phyloP scores from a whole-genome alignment of 1,139 yeast species.

The Yamadazyma membranifaciens region DNA sequence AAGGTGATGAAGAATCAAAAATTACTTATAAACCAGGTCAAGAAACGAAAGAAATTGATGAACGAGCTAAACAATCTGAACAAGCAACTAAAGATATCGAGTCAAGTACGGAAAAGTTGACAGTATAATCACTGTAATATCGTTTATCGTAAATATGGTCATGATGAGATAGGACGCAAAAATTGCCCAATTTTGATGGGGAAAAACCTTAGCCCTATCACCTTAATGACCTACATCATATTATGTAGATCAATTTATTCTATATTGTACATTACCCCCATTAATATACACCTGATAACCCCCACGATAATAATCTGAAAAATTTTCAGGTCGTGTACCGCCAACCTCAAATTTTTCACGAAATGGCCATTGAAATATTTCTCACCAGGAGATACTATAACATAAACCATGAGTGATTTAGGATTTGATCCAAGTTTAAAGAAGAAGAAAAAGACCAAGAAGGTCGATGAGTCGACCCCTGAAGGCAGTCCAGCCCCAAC shows the following conservation, averaged over 20 bases:
- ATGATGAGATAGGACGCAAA: too few relatives aligned
- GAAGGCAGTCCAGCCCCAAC: slow-evolving; percentile 31
- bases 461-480: slow-evolving; percentile 40
- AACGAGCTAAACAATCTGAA: slow-evolving; percentile 34
- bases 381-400: neutral
- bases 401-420: slow-evolving; percentile 48
- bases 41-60: slow-evolving; percentile 49
- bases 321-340: slow-evolving; percentile 9
- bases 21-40: slow-evolving; percentile 48
- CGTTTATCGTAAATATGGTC: too few relatives aligned
- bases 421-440: slow-evolving; percentile 78
- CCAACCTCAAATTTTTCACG: slow-evolving; percentile 5
- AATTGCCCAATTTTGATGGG: too few relatives aligned
- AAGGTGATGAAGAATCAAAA: slow-evolving; percentile 45
- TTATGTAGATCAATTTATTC: neutral
- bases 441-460: slow-evolving; percentile 79
- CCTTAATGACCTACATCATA: neutral
- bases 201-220: too few relatives aligned
- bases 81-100: slow-evolving; percentile 14
- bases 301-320: neutral
- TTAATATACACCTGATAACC: neutral
- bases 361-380: slow-evolving; percentile 7
- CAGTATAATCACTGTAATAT: slow-evolving; percentile 1
- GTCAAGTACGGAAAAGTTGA: slow-evolving; percentile 10
- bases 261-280: neutral